These are phyloP conservation scores for Choiromyces venosus DNA, from an alignment of 495 filamentous ascomycete species.

Conservation along the genomic window DNA sequence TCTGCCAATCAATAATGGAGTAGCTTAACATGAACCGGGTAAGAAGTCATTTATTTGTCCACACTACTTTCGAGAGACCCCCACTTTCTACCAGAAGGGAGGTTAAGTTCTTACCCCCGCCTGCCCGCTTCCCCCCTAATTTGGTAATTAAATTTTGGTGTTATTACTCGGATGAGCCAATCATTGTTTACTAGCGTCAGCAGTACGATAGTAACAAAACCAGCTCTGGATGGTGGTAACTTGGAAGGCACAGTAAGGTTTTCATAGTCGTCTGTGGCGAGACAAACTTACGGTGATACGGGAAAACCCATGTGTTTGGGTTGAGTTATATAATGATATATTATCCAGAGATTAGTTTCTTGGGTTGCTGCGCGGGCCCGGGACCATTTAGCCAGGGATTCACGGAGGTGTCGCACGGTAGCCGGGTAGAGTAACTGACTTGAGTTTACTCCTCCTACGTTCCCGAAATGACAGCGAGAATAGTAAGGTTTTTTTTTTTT, in stretches of 20 bases:
- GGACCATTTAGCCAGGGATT: neutral
- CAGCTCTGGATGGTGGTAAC: neutral
- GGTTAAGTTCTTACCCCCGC: slow-evolving; percentile 1
- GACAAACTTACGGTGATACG: neutral
- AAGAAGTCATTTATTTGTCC: neutral
- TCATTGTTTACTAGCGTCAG: neutral
- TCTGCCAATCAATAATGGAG: neutral
- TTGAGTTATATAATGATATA: neutral
- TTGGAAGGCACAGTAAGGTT: too few species aligned
- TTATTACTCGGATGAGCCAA: neutral
- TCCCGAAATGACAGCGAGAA: neutral
- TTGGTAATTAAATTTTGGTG: neutral
- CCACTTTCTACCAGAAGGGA: neutral
- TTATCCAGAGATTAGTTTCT: neutral
- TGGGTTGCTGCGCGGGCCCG: too few species aligned
- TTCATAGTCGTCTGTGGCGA: neutral
- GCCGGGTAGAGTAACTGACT: neutral
- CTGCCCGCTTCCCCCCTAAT: neutral
- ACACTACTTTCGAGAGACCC: too few species aligned
- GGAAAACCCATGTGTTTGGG: neutral
- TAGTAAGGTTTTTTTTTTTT: too few species aligned
- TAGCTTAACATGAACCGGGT: neutral
- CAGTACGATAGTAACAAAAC: neutral
- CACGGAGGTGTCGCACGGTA: neutral
- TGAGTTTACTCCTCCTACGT: neutral